Evolutionary conservation across 2,329 filamentous ascomycete species (phyloP), one percentile per base, ranked within the genome.

Genomic region (Cyphellophora attinorum): DNA sequence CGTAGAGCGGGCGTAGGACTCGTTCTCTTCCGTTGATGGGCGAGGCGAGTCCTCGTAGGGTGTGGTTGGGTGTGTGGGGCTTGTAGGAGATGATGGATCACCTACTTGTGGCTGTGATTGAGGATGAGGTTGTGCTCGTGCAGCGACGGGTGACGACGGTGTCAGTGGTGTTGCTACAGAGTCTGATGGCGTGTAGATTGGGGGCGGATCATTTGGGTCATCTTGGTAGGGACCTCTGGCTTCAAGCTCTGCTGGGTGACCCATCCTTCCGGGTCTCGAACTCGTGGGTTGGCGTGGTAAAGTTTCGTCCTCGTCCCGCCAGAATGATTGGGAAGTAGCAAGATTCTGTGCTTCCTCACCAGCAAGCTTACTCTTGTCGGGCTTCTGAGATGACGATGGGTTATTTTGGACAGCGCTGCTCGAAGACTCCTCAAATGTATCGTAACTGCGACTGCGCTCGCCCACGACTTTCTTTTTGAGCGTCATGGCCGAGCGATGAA

Each of bases 291-390:
- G n/a, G n/a, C n/a, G n/a, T n/a, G n/a, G n/a, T n/a, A n/a, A n/a
- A n/a, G n/a, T n/a, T n/a, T n/a, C n/a, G n/a, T n/a, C n/a, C n/a
- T 37, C 41, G 29, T 46, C 43, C 11, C 34, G 38, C 44, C 44
- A 46, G 21, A 40, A 44, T 21, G 39, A 41, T 30, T 38, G 31
- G n/a, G 44, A 46, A n/a, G n/a, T n/a, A 12, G 31, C 44, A 16
- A 46, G 37, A 23, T 41, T 34, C 27, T 39, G 44, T 16, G 44
- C 44, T 30, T 46, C 44, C 11, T 27, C 37, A 11, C 40, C 44
- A 18, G 41, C 44, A 10, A 41, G 40, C 33, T 40, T 41, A 18
- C 40, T 39, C 29, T 46, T 46, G 37, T 43, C 15, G n/a, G n/a
- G n/a, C n/a, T n/a, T n/a, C n/a, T n/a, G n/a, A n/a, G n/a, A n/a